Base-by-base conservation (phyloP, 2,329 filamentous ascomycete species). In the Exophiala lecanii-corni region DNA sequence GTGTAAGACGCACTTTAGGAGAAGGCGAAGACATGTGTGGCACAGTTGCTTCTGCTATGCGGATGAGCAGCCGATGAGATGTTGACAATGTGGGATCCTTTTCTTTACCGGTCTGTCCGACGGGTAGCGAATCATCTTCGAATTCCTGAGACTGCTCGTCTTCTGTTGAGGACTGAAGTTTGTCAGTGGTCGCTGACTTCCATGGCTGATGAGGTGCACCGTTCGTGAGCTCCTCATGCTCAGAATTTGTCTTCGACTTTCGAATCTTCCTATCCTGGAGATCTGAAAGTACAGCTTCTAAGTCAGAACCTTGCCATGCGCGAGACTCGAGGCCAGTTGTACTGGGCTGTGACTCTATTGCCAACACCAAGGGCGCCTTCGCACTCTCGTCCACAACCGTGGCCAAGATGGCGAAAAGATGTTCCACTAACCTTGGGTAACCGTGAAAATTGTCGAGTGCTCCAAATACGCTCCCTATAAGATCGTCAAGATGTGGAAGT, bases 381-480 rank as follows among this genome's bases (percentile, higher is more conserved):
- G 82, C 78, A 3, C 87, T 87, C 65, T 95, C 87, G 40, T 87
- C 80, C 9, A 92, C 87, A 43, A 97, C 79, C 47, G 88, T 86
- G 41, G 80, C 82, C 4, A 98, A 68, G 0, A 94, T 88, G 1
- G 78, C 71, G 61, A 97, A 98, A 4, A 98, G 70, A 34, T 82
- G 77, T 59, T 95, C 88, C 1, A 94, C 89, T 43, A 98, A 81
- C 13, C 76, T 68, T 1, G 88, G 82, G 61, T 98, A 97, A 1
- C 92, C 92, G 57, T 98, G 92, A 57, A 92, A 98, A 57, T 88
- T 86, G 54, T 96, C 89, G n/a, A 98, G 69, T 0, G 89, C 88
- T 0, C 86, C 84, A 62, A 98, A 97, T 28, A 98, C 88, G 1
- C 87, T 91, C 3, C 82, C 84, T 2, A 97, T 81, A 1, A 95